Conservation (phyloP, 2,329 filamentous ascomycete genomes). For the Arthrobotrys entomopaga region DNA sequence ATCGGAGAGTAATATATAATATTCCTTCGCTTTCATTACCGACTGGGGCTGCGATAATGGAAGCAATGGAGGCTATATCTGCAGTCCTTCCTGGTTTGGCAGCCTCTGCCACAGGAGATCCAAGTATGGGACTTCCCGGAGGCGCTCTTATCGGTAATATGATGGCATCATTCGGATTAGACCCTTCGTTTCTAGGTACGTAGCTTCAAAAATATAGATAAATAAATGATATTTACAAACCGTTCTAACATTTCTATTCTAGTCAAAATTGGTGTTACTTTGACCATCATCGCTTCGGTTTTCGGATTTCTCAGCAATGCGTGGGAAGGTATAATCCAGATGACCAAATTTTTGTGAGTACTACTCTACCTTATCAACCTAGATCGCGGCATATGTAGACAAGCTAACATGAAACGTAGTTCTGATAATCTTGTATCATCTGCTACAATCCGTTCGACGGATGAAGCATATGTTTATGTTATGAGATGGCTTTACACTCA, state of each 20-base stretch:
- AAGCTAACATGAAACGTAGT: slow-evolving; percentile 18
- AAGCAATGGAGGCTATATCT: slow-evolving; percentile 43
- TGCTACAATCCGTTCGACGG: slow-evolving; percentile 59
- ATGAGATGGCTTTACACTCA: slow-evolving; percentile 59
- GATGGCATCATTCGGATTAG: slow-evolving; percentile 36
- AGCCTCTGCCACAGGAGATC: slow-evolving; percentile 42
- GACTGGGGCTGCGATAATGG: neutral
- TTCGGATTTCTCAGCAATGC: slow-evolving; percentile 52
- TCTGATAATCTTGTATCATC: slow-evolving; percentile 59
- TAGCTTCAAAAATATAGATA: neutral
- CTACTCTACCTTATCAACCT: neutral
- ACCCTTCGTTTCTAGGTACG: slow-evolving; percentile 42
- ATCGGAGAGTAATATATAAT: no score
- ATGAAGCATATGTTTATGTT: slow-evolving; percentile 59
- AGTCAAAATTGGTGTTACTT: slow-evolving; percentile 52
- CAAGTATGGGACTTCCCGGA: slow-evolving; percentile 29
- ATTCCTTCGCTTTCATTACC: no score
- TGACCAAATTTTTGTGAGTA: slow-evolving; percentile 49
- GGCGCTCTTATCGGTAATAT: slow-evolving; percentile 37
- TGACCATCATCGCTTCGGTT: slow-evolving; percentile 48
- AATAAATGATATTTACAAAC: neutral
- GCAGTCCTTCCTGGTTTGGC: slow-evolving; percentile 38
- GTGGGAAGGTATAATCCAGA: slow-evolving; percentile 50
- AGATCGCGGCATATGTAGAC: neutral
- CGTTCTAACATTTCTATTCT: neutral